Conservation (phyloP, 352 stramenopile genomes). For the Pythium pectinolyticum region DNA sequence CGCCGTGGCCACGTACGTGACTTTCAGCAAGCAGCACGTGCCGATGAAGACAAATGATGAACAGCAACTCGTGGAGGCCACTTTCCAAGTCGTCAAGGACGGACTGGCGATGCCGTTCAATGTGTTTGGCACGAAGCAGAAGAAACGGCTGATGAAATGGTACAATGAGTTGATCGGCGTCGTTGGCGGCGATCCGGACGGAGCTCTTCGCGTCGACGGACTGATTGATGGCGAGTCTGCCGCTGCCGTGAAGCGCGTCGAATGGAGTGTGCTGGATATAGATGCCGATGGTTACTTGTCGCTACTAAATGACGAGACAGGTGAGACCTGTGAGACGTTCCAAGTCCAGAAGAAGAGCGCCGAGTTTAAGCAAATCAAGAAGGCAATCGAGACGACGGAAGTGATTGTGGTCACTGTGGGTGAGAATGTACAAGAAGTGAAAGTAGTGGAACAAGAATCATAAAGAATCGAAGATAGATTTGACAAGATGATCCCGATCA, state of each 20-base stretch:
- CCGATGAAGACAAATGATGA: constrained; percentile 18
- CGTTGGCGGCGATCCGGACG: constrained; percentile 48
- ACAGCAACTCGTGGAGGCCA: constrained; percentile 51
- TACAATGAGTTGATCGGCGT: constrained; percentile 79
- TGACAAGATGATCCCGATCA: background rate
- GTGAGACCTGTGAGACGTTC: constrained; percentile 68
- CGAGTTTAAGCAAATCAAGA: constrained; percentile 74
- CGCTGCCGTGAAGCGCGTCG: constrained; percentile 21
- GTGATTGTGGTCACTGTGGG: constrained; percentile 55
- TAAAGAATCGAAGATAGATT: background rate
- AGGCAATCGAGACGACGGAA: constrained; percentile 52
- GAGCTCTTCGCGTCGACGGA: constrained; percentile 26
- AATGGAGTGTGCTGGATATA: constrained; percentile 73
- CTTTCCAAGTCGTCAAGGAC: constrained; percentile 76
- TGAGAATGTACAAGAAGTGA: constrained; percentile 32
- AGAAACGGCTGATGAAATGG: constrained; percentile 82
- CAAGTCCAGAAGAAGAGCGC: constrained; percentile 65
- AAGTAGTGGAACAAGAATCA: constrained; percentile 7
- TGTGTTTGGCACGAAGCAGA: constrained; percentile 78
- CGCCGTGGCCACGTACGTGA: constrained; percentile 65
- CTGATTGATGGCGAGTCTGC: constrained; percentile 22
- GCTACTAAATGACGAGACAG: constrained; percentile 63
- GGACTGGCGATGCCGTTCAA: constrained; percentile 83
- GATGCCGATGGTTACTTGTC: constrained; percentile 77
- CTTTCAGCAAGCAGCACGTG: constrained; percentile 47